Evolutionary conservation across 345 rosid genomes (phyloP).

Genomic region (Eucalyptus urophylla): DNA sequence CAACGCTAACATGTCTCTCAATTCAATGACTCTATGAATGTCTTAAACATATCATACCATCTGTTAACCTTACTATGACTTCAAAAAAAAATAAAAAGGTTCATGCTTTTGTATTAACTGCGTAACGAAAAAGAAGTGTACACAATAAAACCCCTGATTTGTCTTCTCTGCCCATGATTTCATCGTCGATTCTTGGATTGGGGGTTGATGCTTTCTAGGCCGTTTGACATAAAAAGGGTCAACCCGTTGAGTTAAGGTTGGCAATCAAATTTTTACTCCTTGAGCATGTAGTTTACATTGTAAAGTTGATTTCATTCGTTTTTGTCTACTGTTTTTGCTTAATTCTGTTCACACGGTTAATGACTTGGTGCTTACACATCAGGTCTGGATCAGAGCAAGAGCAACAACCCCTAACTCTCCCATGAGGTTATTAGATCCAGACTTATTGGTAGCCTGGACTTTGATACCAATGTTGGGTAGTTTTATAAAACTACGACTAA

Average conservation of each 20-base stretch:
- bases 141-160: no score
- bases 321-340: background rate
- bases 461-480: accelerated
- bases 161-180: background rate
- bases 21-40: background rate
- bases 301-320: background rate
- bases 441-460: no score
- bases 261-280: no score
- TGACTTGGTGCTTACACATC: background rate
- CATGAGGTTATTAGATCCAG: no score
- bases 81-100: background rate
- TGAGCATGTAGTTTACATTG: no score
- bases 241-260: background rate
- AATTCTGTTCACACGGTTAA: accelerated
- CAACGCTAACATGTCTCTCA: background rate
- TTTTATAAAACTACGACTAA: no score
- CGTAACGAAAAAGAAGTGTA: no score
- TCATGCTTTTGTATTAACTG: background rate
- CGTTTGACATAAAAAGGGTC: background rate
- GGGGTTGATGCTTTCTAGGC: background rate
- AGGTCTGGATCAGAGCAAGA: no score
- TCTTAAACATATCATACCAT: background rate
- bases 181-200: background rate
- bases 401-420: no score
- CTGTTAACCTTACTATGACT: background rate